Evolutionary conservation across 1,284 basidiomycete species (phyloP).

Genomic region (Apiotrichum domesticum): DNA sequence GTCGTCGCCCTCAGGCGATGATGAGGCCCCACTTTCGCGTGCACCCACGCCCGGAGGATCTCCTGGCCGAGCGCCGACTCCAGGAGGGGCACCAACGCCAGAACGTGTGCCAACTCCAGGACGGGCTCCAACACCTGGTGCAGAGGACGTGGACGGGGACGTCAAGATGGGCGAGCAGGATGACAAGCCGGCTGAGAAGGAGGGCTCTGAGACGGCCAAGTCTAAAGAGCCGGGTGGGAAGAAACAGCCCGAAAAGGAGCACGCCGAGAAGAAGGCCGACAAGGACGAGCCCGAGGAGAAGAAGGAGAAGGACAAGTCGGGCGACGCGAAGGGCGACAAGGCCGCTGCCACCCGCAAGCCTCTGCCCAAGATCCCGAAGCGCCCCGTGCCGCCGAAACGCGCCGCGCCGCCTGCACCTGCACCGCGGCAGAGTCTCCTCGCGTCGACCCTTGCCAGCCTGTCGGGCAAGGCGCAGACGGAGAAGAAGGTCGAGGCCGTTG

Average conservation of each 20-base stretch:
- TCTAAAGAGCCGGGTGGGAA: background rate
- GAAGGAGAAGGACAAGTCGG: background rate
- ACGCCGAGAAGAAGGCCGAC: background rate
- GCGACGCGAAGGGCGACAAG: background rate
- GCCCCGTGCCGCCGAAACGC: background rate
- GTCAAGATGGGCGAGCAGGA: too few relatives aligned
- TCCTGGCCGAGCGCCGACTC: too few relatives aligned
- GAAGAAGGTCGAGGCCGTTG: conserved; percentile 4
- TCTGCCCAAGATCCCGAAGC: background rate
- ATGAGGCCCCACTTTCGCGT: too few relatives aligned
- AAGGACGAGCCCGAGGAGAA: background rate
- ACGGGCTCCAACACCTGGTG: too few relatives aligned
- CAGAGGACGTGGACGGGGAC: too few relatives aligned
- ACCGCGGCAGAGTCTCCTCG: conserved; percentile 9
- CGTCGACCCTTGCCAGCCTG: conserved; percentile 12
- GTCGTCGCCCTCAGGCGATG: background rate
- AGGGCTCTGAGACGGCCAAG: too few relatives aligned
- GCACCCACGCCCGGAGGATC: too few relatives aligned
- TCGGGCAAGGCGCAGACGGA: background rate
- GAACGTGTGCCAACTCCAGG: too few relatives aligned
- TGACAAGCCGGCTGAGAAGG: too few relatives aligned
- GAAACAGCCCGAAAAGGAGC: background rate
- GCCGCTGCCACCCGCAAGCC: background rate
- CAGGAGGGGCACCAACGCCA: too few relatives aligned
- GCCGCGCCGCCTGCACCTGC: background rate